Conservation (phyloP, 2,329 filamentous ascomycete species). For the Xylariomycetidae sp. region DNA sequence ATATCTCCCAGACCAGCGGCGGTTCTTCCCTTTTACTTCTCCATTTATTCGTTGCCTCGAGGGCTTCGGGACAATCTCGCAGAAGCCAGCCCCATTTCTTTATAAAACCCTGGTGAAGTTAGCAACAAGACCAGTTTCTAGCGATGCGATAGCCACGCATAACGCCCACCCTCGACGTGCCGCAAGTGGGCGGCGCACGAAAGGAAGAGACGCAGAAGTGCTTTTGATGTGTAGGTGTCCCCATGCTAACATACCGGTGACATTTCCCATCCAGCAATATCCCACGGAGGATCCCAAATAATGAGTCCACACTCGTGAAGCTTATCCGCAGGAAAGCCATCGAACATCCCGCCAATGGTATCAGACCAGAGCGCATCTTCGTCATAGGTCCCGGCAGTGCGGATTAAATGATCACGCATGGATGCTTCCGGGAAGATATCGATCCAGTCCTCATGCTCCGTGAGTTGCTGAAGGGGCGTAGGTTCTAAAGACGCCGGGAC, state of each 20-base stretch:
- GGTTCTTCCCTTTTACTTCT: constrained; percentile 27
- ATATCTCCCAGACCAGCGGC: constrained; percentile 18
- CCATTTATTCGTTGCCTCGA: constrained; percentile 34
- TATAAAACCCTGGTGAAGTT: constrained; percentile 34
- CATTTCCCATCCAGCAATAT: constrained; percentile 35
- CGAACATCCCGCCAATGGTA: constrained; percentile 36
- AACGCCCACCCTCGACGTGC: too few relatives aligned
- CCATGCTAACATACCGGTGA: too few relatives aligned
- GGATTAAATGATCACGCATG: constrained; percentile 35
- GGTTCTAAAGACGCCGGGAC: constrained; percentile 31
- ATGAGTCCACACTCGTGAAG: constrained; percentile 35
- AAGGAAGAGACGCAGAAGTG: too few relatives aligned
- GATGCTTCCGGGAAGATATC: constrained; percentile 35
- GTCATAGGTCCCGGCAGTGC: constrained; percentile 30
- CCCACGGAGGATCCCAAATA: constrained; percentile 38
- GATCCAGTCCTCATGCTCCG: constrained; percentile 36
- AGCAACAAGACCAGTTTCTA: too few relatives aligned
- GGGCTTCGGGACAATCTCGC: constrained; percentile 15
- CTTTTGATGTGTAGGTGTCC: too few relatives aligned
- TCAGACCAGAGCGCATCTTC: constrained; percentile 40
- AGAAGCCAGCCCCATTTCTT: constrained; percentile 32
- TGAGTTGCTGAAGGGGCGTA: constrained; percentile 33
- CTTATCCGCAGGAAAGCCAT: constrained; percentile 39
- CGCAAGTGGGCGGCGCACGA: too few relatives aligned
- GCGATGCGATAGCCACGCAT: too few relatives aligned